Evolutionary conservation across 345 rosid genomes (phyloP).

Genomic region (Lumnitzera racemosa): DNA sequence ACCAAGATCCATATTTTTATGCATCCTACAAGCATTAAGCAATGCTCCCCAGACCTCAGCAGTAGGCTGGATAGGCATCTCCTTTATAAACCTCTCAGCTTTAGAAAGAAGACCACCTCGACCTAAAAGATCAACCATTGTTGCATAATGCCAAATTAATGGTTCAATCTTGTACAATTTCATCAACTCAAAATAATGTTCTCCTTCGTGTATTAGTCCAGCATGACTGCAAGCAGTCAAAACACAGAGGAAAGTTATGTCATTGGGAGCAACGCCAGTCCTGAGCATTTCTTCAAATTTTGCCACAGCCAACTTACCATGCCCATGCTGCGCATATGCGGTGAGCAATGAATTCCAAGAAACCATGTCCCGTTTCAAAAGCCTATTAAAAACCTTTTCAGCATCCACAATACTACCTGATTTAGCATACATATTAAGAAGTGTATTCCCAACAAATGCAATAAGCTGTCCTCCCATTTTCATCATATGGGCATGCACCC

Average conservation of each 20-base stretch:
- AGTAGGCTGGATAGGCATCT: conserved; percentile 49
- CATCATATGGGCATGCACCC: conserved; percentile 56
- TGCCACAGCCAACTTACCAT: conserved; percentile 32
- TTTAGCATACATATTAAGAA: conserved; percentile 60
- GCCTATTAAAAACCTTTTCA: conserved; percentile 37
- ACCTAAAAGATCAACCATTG: conserved; percentile 63
- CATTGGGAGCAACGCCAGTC: conserved; percentile 34
- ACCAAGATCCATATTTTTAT: conserved; percentile 51
- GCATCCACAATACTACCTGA: conserved; percentile 58
- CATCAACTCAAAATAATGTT: conserved; percentile 39
- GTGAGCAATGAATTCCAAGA: conserved; percentile 58
- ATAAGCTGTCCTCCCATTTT: conserved; percentile 46
- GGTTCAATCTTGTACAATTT: conserved; percentile 37
- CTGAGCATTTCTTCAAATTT: conserved; percentile 40
- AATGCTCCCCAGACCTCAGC: conserved; percentile 54
- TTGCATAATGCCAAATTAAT: conserved; percentile 33
- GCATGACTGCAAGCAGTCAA: conserved; percentile 69
- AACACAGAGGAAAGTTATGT: conserved; percentile 50
- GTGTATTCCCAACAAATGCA: conserved; percentile 53
- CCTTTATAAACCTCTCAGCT: conserved; percentile 38
- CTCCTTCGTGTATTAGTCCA: conserved; percentile 48
- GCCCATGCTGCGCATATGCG: conserved; percentile 51
- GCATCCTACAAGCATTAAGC: conserved; percentile 68
- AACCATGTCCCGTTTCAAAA: conserved; percentile 38
- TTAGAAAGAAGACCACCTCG: conserved; percentile 47